Evolutionary conservation across 2,329 filamentous ascomycete genomes (phyloP).

Genomic region (Colletotrichum salicis): DNA sequence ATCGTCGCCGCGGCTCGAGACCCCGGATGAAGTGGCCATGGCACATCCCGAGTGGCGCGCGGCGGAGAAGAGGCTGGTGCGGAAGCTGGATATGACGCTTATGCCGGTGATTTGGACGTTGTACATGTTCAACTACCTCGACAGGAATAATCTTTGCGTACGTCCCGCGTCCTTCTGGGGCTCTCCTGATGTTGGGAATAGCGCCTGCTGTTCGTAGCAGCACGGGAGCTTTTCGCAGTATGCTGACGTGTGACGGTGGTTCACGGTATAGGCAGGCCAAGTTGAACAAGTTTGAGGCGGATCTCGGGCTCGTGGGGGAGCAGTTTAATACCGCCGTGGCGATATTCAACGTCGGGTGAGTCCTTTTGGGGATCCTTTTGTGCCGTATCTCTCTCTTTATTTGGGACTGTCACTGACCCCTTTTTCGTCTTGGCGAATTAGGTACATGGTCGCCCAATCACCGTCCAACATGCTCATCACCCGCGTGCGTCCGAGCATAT

Average conservation of each 20-base stretch:
- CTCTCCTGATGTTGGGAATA: too few species aligned
- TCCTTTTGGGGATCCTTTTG: too few species aligned
- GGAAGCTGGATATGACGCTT: constrained; percentile 41
- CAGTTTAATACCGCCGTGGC: constrained; percentile 33
- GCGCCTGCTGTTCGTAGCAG: too few species aligned
- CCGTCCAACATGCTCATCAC: constrained; percentile 40
- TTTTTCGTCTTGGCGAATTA: constrained; percentile 1
- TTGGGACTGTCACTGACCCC: neutral
- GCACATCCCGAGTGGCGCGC: constrained; percentile 24
- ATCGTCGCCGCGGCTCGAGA: neutral
- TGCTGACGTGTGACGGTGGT: neutral
- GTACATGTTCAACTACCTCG: constrained; percentile 36
- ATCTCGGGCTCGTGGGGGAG: constrained; percentile 28
- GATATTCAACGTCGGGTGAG: constrained; percentile 31
- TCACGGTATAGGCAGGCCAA: constrained; percentile 24
- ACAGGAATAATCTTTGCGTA: constrained; percentile 36
- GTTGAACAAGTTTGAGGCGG: constrained; percentile 27
- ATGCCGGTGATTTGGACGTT: constrained; percentile 35
- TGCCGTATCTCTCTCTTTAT: neutral
- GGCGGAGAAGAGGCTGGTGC: constrained; percentile 35
- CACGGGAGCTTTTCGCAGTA: neutral
- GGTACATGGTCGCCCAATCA: constrained; percentile 38
- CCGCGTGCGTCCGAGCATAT: constrained; percentile 36
- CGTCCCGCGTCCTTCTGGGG: too few species aligned
- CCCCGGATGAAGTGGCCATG: constrained; percentile 14